Base-by-base conservation (phyloP, 1,139 yeast species). In the Suhomyces yuchorum region DNA sequence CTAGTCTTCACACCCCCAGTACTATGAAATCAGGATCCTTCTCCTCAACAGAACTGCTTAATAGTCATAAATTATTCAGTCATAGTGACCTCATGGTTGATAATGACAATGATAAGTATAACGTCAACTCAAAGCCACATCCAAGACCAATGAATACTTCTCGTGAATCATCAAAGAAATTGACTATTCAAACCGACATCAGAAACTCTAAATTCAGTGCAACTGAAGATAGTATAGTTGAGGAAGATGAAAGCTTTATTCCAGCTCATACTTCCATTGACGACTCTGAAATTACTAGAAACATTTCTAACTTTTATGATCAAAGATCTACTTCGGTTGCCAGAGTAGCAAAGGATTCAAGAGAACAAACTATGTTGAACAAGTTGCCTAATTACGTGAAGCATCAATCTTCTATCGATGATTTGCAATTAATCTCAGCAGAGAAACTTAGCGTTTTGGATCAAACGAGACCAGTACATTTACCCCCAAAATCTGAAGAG, bases 381-480 rank as follows among this genome's bases (percentile, higher is more conserved):
- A 73, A 69, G 51, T 56, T 75, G 26, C 80, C 80, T 1, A 67
- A 59, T 36, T 75, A 59, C 48, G 65, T 75, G 32, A 70, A 64
- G 51, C 66, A 75, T 2, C 80, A 75, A 53, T 63, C 72, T 8
- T 72, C 77, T n/a, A 55, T 70, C 40, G 79, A 75, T 40, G 79
- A 74, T 48, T 57, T 75, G 44, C 65, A 65, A 37, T 61, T 74
- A 35, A 65, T 75, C 5, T 73, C 78, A n/a, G 70, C 68, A 1
- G 80, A 75, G 52, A 75, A 75, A 46, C 61, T 75, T 43, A 66
- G 60, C 41, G 58, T 60, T 12, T 56, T 75, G 19, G 79, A 75
- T 56, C 79, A 73, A 56, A 66, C 77, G 3, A 64, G 80, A 47
- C 80, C 80, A 18, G 74, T 74, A 34, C 70, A 75, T 52, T 60